phyloP scores from a whole-genome alignment of 2,329 filamentous ascomycete species.

The Penicillium sp. region DNA sequence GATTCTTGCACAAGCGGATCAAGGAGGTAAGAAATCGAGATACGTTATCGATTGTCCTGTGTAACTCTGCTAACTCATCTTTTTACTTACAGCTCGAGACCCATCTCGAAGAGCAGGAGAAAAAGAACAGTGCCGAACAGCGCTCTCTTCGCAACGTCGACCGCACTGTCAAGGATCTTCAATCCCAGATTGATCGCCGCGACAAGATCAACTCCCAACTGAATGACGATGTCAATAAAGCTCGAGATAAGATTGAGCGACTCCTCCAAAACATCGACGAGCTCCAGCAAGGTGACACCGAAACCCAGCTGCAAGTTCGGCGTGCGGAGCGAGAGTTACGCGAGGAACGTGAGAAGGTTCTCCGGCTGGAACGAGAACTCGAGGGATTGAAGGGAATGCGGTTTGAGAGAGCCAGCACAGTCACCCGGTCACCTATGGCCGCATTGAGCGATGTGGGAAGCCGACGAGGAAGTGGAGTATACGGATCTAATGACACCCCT shows the following conservation, averaged over 20 bases:
- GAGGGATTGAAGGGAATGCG: conserved; percentile 72
- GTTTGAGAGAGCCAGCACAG: conserved; percentile 52
- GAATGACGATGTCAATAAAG: conserved; percentile 74
- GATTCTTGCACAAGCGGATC: conserved; percentile 88
- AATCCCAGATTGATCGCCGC: conserved; percentile 84
- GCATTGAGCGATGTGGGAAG: conserved; percentile 39
- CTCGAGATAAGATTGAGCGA: conserved; percentile 85
- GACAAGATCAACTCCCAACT: conserved; percentile 81
- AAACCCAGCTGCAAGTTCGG: conserved; percentile 72
- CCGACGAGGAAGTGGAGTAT: conserved; percentile 37
- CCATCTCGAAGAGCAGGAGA: conserved; percentile 77
- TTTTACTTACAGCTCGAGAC: conserved; percentile 64
- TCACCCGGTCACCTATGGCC: conserved; percentile 28
- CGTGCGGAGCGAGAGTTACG: conserved; percentile 84
- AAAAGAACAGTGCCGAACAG: conserved; percentile 70
- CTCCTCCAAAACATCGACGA: conserved; percentile 89
- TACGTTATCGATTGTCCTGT: background rate
- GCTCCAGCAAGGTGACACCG: conserved; percentile 79
- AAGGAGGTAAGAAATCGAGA: conserved; percentile 67
- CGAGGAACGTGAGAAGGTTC: conserved; percentile 76
- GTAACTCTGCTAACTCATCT: conserved; percentile 18
- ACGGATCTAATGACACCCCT: conserved; percentile 50
- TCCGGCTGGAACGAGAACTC: conserved; percentile 80
- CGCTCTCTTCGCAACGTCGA: conserved; percentile 88
- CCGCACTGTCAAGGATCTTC: conserved; percentile 86